Base-by-base conservation (phyloP, 2,329 filamentous ascomycete species). In the Mycocentrospora acerina region DNA sequence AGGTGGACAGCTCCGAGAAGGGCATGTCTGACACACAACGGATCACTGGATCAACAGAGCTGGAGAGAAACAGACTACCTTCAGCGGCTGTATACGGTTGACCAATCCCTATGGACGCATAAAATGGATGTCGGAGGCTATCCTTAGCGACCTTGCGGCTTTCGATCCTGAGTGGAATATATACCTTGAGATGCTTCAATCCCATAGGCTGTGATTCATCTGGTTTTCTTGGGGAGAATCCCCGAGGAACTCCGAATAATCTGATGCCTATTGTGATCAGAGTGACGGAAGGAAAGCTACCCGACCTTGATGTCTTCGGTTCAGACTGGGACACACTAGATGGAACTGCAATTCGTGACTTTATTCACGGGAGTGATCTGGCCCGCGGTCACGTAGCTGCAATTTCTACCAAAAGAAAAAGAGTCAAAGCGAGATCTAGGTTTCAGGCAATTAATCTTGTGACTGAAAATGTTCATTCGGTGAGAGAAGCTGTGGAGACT, bases 351-450 rank as follows among this genome's bases (percentile, higher is more conserved):
- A 74, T 85, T 27, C 77, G 82, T 28, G 82, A 86, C 60, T 86
- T 83, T 55, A 83, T 85, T 46, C 82, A 85, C 50, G 82, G 85
- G 25, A 77, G 75, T 12, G 82, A 85, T 60, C 72, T 86, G 29
- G 81, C 81, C 5, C 71, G 77, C 28, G 82, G 79, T 4, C 82
- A 86, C 61, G 74, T 84, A 25, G 79, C 81, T 6, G 82, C 82
- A 2, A 24, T 40, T 11, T 19, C 22, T 1, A 8, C 27, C 3
- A 32, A 22, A 3, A n/a, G n/a, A n/a, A 26, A 7, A 6, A 15
- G n/a, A 4, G 7, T 9, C 0, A n/a, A 27, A 6, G 14, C n/a
- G 2, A 9, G 7, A n/a, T 2, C 11, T 11, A 33, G 29, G 2
- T 41, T 41, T n/a, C 38, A 32, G 3, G 14, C 24, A 1, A 19